Evolutionary conservation across 192 early-diverging fungal species (phyloP).

Genomic region (Coemansia sp.): DNA sequence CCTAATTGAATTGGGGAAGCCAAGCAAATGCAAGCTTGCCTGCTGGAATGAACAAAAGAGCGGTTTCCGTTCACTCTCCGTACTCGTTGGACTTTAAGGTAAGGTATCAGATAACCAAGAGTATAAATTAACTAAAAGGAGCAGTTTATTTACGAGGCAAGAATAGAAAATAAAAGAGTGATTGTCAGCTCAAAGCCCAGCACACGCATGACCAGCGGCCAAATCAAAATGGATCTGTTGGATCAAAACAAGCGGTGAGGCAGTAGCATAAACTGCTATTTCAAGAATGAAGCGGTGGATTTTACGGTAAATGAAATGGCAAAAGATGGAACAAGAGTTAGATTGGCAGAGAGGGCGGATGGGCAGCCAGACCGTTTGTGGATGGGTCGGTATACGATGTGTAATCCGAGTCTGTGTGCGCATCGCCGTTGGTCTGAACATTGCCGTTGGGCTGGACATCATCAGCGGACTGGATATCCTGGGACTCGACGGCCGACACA

Average conservation of each 20-base stretch:
- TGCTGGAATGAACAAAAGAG: background rate
- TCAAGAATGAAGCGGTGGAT: background rate
- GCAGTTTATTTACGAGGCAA: too few species aligned
- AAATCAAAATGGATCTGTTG: background rate
- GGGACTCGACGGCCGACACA: constrained; percentile 71
- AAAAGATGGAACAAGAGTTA: background rate
- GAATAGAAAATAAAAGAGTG: too few species aligned
- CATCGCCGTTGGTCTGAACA: too few species aligned
- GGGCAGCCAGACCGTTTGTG: background rate
- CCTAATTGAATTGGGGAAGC: background rate
- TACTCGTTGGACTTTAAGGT: too few species aligned
- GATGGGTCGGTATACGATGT: background rate
- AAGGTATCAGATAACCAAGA: too few species aligned
- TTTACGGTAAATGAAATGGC: background rate
- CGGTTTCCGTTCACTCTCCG: background rate
- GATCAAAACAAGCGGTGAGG: constrained; percentile 1
- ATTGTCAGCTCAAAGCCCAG: too few species aligned
- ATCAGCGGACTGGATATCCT: constrained; percentile 12
- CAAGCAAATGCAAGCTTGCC: background rate
- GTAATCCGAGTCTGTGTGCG: too few species aligned
- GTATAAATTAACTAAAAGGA: too few species aligned
- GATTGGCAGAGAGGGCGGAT: background rate
- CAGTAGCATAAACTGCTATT: constrained; percentile 3
- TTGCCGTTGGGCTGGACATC: background rate
- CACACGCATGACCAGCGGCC: background rate